These are phyloP conservation scores for Exophiala sp. DNA, from an alignment of 2,329 filamentous ascomycete genomes.

Conservation along the genomic window DNA sequence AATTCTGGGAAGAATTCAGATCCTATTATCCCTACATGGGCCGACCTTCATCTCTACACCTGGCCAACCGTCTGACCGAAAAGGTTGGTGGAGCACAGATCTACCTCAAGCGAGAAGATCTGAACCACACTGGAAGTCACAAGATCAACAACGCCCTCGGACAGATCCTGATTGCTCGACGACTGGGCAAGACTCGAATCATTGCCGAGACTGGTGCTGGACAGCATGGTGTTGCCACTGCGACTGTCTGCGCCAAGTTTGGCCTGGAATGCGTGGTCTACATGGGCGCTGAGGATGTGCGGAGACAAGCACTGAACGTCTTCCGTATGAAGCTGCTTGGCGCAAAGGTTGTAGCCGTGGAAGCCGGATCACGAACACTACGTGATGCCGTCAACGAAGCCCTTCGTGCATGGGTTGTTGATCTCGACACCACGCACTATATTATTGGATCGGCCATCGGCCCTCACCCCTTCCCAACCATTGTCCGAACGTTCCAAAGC, in stretches of 20 bases:
- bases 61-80: conserved; percentile 83
- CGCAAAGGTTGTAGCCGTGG: conserved; percentile 86
- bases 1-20: conserved; percentile 95
- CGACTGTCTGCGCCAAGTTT: conserved; percentile 96
- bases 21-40: conserved; percentile 98
- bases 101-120: conserved; percentile 95
- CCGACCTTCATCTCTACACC: conserved; percentile 83
- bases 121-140: conserved; percentile 97
- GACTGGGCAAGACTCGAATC: conserved; percentile 91
- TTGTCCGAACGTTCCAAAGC: conserved; percentile 95
- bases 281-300: conserved; percentile 97
- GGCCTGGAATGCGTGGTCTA: conserved; percentile 97
- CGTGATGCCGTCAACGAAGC: conserved; percentile 94
- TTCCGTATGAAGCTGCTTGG: conserved; percentile 98
- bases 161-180: conserved; percentile 79
- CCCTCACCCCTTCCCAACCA: conserved; percentile 95
- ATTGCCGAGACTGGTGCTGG: conserved; percentile 97
- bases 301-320: conserved; percentile 92
- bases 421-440: conserved; percentile 93
- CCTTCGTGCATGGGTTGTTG: conserved; percentile 86
- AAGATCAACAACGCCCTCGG: conserved; percentile 99
- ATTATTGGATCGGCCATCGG: conserved; percentile 97
- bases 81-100: conserved; percentile 90
- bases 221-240: conserved; percentile 96
- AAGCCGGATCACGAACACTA: conserved; percentile 79